These are phyloP conservation scores for Dactylellina leptospora DNA, from an alignment of 2,329 filamentous ascomycete genomes.

Conservation along the genomic window DNA sequence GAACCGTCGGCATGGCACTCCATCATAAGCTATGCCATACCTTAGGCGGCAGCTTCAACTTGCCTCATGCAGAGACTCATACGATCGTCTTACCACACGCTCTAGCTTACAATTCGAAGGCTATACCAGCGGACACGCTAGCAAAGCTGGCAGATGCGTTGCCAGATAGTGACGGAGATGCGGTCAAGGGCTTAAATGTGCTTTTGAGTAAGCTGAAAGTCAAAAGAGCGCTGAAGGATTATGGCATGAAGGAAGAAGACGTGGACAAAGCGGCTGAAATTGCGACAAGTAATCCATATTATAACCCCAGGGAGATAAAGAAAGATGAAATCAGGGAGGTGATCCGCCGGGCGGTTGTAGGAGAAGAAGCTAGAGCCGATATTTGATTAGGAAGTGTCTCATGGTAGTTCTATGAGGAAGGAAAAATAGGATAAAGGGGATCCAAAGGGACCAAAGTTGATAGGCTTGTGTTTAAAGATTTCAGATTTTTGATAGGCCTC, in stretches of 20 bases:
- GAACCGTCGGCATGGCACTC: slow-evolving; percentile 70
- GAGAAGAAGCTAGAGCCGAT: slow-evolving; percentile 67
- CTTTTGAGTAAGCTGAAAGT: slow-evolving; percentile 67
- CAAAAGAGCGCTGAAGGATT: slow-evolving; percentile 65
- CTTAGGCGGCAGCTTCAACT: slow-evolving; percentile 70
- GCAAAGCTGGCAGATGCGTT: slow-evolving; percentile 65
- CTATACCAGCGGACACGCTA: slow-evolving; percentile 65
- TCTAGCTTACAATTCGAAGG: slow-evolving; percentile 70
- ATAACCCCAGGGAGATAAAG: slow-evolving; percentile 68
- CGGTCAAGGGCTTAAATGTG: slow-evolving; percentile 68
- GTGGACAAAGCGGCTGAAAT: slow-evolving; percentile 70
- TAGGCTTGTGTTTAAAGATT: slow-evolving; percentile 13
- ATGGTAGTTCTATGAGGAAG: neutral
- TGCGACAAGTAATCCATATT: slow-evolving; percentile 68
- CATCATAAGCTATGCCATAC: slow-evolving; percentile 75
- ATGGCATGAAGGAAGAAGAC: slow-evolving; percentile 70
- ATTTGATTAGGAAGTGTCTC: slow-evolving; percentile 59
- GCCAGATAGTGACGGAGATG: slow-evolving; percentile 69
- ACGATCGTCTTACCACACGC: slow-evolving; percentile 71
- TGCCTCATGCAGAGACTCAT: slow-evolving; percentile 73
- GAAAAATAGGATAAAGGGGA: slow-evolving; percentile 6
- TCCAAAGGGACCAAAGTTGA: neutral
- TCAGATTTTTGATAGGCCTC: slow-evolving; percentile 20
- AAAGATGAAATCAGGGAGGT: slow-evolving; percentile 66
- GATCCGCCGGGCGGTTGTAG: slow-evolving; percentile 70